These are phyloP conservation scores for Neocucurbitaria cava DNA, from an alignment of 2,329 filamentous ascomycete species.

Conservation along the genomic window DNA sequence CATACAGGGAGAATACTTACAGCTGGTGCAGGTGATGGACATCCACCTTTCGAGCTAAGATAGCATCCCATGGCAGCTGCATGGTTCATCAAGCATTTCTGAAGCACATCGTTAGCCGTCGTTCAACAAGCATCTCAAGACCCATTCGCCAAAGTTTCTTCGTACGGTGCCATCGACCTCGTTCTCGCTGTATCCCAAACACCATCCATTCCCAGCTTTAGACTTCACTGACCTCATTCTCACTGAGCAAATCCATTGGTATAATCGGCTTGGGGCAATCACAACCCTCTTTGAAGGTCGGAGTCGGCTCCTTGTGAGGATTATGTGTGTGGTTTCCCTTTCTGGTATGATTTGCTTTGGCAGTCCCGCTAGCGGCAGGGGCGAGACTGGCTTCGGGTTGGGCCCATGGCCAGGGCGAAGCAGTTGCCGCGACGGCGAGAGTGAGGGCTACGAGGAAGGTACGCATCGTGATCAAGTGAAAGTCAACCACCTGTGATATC, in stretches of 20 bases:
- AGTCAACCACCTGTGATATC: not conserved
- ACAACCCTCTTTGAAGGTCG: slow-evolving; percentile 33
- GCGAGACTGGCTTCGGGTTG: slow-evolving; percentile 13
- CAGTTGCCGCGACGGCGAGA: slow-evolving; percentile 21
- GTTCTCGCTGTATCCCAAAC: no score
- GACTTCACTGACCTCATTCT: slow-evolving; percentile 34
- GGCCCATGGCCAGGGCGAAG: slow-evolving; percentile 26
- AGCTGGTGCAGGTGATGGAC: slow-evolving; percentile 25
- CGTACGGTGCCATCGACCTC: no score
- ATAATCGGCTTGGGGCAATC: slow-evolving; percentile 34
- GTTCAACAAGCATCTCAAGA: no score
- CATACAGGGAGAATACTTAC: slow-evolving; percentile 3
- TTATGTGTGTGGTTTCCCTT: slow-evolving; percentile 19
- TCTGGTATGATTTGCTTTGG: not conserved
- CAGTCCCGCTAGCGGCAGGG: not conserved
- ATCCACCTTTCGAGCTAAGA: slow-evolving; percentile 21
- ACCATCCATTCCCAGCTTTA: no score
- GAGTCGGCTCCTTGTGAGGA: slow-evolving; percentile 36
- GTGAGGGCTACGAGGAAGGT: slow-evolving; percentile 21
- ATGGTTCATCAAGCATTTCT: slow-evolving; percentile 25
- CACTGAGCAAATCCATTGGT: slow-evolving; percentile 29
- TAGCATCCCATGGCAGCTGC: slow-evolving; percentile 24
- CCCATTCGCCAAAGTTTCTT: no score
- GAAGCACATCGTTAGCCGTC: slow-evolving; percentile 1
- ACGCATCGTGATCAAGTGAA: slow-evolving; percentile 20